Conservation (phyloP, 441 rosid species). For the Pelargonium cotyledonis region DNA sequence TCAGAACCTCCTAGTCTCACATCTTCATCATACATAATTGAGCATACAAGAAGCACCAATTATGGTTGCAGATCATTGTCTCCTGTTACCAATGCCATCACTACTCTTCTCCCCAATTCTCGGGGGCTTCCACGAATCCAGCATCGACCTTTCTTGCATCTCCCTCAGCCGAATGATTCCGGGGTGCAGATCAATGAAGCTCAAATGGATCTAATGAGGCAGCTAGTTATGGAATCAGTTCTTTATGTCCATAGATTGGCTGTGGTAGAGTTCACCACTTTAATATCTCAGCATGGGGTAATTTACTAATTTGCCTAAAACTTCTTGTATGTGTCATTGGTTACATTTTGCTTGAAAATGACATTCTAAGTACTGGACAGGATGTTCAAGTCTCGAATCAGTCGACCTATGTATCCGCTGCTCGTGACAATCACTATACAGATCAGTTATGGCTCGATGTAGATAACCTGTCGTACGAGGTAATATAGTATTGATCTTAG, state of each 20-base stretch:
- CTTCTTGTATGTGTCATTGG: not conserved
- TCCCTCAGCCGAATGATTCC: not conserved
- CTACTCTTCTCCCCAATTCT: not conserved
- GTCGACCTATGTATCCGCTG: not conserved
- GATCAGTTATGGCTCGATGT: constrained; percentile 4
- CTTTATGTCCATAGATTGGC: not conserved
- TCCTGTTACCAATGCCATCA: not conserved
- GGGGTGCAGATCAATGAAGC: not conserved
- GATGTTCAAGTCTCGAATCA: constrained; percentile 2
- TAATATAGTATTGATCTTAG: not conserved
- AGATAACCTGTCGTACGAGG: constrained; percentile 8
- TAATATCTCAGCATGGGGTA: not conserved
- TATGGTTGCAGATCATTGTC: not conserved
- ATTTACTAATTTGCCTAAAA: not conserved
- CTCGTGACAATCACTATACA: not conserved
- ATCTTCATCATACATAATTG: not conserved
- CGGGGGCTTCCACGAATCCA: not conserved
- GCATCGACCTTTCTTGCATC: not conserved
- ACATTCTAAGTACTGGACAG: not conserved
- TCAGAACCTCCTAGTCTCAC: not conserved
- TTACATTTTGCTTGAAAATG: not conserved
- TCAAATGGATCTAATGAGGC: not conserved
- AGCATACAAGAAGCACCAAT: not conserved
- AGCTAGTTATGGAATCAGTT: not conserved
- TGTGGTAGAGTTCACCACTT: not conserved